These are phyloP conservation scores for Mycena olivaceomarginata DNA, from an alignment of 768 basidiomycete genomes.

Conservation along the genomic window DNA sequence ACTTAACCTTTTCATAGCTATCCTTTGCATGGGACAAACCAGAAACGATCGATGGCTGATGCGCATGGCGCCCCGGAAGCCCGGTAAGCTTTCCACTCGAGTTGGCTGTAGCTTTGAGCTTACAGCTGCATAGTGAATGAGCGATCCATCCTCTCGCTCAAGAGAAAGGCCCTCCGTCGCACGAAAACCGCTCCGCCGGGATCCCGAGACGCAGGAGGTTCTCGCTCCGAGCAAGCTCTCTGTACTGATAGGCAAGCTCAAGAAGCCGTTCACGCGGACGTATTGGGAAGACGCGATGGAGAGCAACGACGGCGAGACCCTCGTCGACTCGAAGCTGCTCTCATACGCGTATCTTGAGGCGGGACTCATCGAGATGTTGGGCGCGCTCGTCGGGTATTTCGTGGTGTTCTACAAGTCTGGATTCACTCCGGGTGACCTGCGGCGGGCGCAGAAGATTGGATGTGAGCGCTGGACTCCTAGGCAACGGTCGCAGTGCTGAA, in stretches of 20 bases:
- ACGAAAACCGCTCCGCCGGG: constrained; percentile 73
- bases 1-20: constrained; percentile 58
- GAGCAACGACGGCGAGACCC: constrained; percentile 70
- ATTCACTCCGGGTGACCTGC: constrained; percentile 76
- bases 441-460: constrained; percentile 65
- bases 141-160: constrained; percentile 70
- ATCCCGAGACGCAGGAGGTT: constrained; percentile 70
- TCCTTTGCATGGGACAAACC: constrained; percentile 86
- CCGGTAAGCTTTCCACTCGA: constrained; percentile 60
- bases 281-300: constrained; percentile 79
- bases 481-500: background rate
- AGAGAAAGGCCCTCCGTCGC: constrained; percentile 74
- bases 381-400: constrained; percentile 77
- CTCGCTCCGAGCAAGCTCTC: constrained; percentile 65
- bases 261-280: constrained; percentile 71
- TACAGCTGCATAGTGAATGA: constrained; percentile 67
- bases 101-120: background rate
- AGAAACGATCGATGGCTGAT: constrained; percentile 80
- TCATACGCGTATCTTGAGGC: constrained; percentile 83
- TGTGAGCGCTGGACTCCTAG: constrained; percentile 49
- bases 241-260: constrained; percentile 59
- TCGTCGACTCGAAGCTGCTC: constrained; percentile 77
- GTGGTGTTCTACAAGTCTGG: constrained; percentile 80
- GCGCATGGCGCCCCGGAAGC: constrained; percentile 80
- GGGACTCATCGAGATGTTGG: constrained; percentile 76